A percentile compares a stretch with the other conserved stretches of the same genome.
Conservation (phyloP, 2,329 filamentous ascomycete genomes). For the Botrytis byssoidea region DNA sequence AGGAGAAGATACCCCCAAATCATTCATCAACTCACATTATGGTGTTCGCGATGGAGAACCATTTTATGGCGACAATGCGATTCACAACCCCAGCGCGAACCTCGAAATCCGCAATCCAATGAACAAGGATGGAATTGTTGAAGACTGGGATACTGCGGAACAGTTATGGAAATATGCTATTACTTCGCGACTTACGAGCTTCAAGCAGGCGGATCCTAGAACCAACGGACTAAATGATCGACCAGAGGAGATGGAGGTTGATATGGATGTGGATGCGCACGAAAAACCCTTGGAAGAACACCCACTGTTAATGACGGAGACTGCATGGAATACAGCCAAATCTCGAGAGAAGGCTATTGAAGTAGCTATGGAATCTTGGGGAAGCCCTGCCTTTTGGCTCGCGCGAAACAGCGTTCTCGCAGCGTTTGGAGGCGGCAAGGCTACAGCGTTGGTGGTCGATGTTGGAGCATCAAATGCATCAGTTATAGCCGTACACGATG, state of each 20-base stretch:
- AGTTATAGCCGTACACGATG: constrained; percentile 89
- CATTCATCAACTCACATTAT: constrained; percentile 87
- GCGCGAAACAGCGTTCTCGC: constrained; percentile 85
- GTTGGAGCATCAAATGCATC: constrained; percentile 86
- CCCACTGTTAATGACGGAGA: constrained; percentile 89
- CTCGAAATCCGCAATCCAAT: constrained; percentile 92
- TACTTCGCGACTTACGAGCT: constrained; percentile 80
- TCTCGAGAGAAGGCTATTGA: constrained; percentile 92
- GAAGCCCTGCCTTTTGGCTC: constrained; percentile 90
- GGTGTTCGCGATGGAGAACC: constrained; percentile 57
- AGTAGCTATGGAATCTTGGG: constrained; percentile 96
- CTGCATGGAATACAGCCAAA: constrained; percentile 87
- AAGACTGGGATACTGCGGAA: constrained; percentile 92
- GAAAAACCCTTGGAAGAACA: constrained; percentile 84
- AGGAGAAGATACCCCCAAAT: constrained; percentile 95
- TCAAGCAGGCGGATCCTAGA: constrained; percentile 64
- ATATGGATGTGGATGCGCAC: constrained; percentile 56
- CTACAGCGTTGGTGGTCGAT: constrained; percentile 88
- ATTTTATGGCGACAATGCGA: constrained; percentile 86
- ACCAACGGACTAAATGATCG: constrained; percentile 79
- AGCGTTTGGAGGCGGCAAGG: constrained; percentile 89
- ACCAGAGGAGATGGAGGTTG: constrained; percentile 42
- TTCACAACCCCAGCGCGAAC: constrained; percentile 71
- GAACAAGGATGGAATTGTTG: constrained; percentile 81
- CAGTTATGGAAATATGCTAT: constrained; percentile 93